Evolutionary conservation across 2,329 filamentous ascomycete species (phyloP), one percentile per base, ranked within the genome.

Genomic region (Hortaea sp.): DNA sequence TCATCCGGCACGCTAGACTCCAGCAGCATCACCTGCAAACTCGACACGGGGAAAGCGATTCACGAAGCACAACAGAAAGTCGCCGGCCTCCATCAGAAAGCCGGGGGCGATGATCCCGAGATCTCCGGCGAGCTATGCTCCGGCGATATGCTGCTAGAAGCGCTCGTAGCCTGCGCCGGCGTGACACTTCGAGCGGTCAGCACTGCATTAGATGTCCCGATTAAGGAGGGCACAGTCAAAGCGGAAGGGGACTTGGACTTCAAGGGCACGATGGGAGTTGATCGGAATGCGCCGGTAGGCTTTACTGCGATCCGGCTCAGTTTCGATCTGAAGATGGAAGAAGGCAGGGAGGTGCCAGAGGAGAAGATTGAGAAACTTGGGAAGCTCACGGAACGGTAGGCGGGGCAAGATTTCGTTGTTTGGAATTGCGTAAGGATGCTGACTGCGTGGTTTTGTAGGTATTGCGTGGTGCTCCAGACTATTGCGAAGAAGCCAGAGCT

Each of bases 141-240:
- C 0, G 71, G 71, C 9, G 70, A 74, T 52, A 71, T 74, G 69
- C 62, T 75, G 9, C 65, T 74, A 9, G 71, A 74, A 47, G 70
- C 70, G 0, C 62, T 74, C 2, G 71, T 75, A 4, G 71, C 71
- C 4, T 74, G 71, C 56, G 68, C 71, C 1, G 71, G 71, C 27
- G 71, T 74, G 3, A 74, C 71, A n/a, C 60, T 74, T 28, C 72
- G 72, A 51, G 71, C 71, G 7, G 71, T 74, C 1, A 68, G 70
- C 4, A 74, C 71, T 0, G 71, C 69, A 2, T 58, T 74, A 42
- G 62, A 60, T 1, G 66, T 74, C 7, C 68, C 67, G 5, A 65
- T 74, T 35, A 57, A 58, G n/a, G 58, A 58, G 2, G 71, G 71
- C 2, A 66, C 57, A 1, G 66, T 74, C 9, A 61, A 51, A 13